Evolutionary conservation across 176 grass and related monocot species (phyloP).

Genomic region (Urochloa ruziziensis): DNA sequence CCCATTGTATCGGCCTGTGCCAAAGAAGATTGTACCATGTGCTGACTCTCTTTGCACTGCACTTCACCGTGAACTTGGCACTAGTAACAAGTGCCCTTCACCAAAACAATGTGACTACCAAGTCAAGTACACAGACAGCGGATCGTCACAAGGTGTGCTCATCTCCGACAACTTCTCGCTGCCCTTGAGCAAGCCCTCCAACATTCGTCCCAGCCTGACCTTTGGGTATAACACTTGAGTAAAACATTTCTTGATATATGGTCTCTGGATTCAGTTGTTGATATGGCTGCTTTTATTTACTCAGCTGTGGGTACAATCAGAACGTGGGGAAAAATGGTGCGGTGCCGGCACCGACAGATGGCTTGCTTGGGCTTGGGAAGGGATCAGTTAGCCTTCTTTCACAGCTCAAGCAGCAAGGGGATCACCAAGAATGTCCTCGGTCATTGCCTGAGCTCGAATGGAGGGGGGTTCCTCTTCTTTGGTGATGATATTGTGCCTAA

Average conservation of each 20-base stretch:
- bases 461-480: slow-evolving; percentile 83
- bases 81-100: slow-evolving; percentile 46
- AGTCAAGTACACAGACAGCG: slow-evolving; percentile 69
- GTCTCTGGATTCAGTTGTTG: background rate
- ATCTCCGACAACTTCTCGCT: slow-evolving; percentile 56
- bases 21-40: slow-evolving; percentile 59
- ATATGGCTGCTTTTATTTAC: slow-evolving; percentile 27
- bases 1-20: slow-evolving; percentile 48
- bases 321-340: slow-evolving; percentile 49
- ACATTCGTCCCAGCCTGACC: slow-evolving; percentile 45
- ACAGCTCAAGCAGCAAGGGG: slow-evolving; percentile 83
- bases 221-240: slow-evolving; percentile 57
- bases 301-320: slow-evolving; percentile 88
- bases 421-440: slow-evolving; percentile 81
- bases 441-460: slow-evolving; percentile 71
- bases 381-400: slow-evolving; percentile 70
- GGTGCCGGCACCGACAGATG: slow-evolving; percentile 41
- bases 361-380: slow-evolving; percentile 75
- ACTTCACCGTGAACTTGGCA: slow-evolving; percentile 16
- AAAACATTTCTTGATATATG: background rate
- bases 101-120: slow-evolving; percentile 71
- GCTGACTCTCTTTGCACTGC: slow-evolving; percentile 61
- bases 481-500: slow-evolving; percentile 74
- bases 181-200: slow-evolving; percentile 56
- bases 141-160: slow-evolving; percentile 76